Base-by-base conservation (phyloP, 2,329 filamentous ascomycete species). In the Hypomyces rosellus region DNA sequence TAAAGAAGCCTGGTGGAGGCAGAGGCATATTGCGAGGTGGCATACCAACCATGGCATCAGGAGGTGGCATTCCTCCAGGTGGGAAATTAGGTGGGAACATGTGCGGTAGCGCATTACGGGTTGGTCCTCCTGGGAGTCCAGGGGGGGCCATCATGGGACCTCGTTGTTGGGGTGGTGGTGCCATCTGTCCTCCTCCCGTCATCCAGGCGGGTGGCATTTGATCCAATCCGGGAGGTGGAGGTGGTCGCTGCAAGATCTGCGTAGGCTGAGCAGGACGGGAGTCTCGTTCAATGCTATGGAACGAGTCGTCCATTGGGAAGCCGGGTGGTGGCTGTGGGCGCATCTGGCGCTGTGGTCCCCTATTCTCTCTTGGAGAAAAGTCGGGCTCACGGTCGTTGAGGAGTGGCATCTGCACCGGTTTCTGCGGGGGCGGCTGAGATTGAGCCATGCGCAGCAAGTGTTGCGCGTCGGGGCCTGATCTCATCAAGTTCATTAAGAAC, bases 401-500 rank as follows among this genome's bases (percentile, higher is more conserved):
- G 25, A 13, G 18, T 37, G 44, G 54, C 45, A 55, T 58, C 34
- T 55, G 60, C 3, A 46, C 20, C 33, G 54, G 57, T 36, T 54
- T 51, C 30, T 15, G 49, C 40, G 46, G 49, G 50, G 53, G 59
- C 48, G 62, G 61, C 41, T 59, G 59, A 34, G 76, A 75, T 57
- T 79, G 77, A 40, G 75, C 73, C 68, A 74, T 69, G 50, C 77
- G 72, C 65, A 80, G 72, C 46, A 79, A 63, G 44, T 74, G 45
- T 12, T 49, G 49, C 20, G 47, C 53, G 18, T 51, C 77, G 0
- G 76, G 71, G 1, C 63, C 63, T 36, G 69, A 70, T 52, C 77
- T 74, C 88, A 96, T 93, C 30, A 96, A 76, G 54, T 84, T 87
- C 68, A 95, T 88, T 45, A 96, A 72, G 64, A 93, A 91, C 56